Base-by-base conservation (phyloP, 2,329 filamentous ascomycete species). In the Aspergillus sp. region DNA sequence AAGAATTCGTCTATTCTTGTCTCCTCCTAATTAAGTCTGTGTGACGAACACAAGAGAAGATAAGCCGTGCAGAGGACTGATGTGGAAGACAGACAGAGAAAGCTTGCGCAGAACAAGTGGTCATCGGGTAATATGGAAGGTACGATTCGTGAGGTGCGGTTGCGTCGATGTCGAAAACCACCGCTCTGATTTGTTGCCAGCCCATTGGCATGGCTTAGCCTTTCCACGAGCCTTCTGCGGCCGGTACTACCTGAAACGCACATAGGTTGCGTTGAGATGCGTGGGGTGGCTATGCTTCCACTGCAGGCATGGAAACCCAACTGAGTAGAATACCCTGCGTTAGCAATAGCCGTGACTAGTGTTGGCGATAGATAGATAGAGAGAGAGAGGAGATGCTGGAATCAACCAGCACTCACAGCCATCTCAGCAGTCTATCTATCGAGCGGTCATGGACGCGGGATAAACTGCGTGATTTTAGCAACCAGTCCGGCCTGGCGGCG, bases 181-280 rank as follows among this genome's bases (percentile, higher is more conserved):
- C 32, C 60, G 39, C 42, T 62, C 19, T 66, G 60, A 69, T 69
- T 68, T 53, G 65, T 62, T 66, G 65, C 67, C 67, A 66, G 61
- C 52, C 62, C 64, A 57, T 62, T 65, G 67, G 66, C 63, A 63
- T 63, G 60, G 57, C 60, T 64, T 64, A 62, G 57, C 54, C 55
- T 50, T 42, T 50, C 54, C 51, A 54, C 59, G 49, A 54, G 49
- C 49, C 41, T 53, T 50, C 38, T 51, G 19, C 49, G 25, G 17
- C 44, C 42, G 32, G 58, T 61, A 23, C 53, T 17, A 63, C 63
- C 47, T 38, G 38, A 50, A 50, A 47, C 30, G 25, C 23, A 56
- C 38, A 54, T 42, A 36, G 32, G 61, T 59, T 61, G 23, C 19
- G 19, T 58, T 51, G 54, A 48, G 52, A 48, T n/a, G 55, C 25